Conservation (phyloP, 371 early-diverging fungal species). For the Mortierella sp. region DNA sequence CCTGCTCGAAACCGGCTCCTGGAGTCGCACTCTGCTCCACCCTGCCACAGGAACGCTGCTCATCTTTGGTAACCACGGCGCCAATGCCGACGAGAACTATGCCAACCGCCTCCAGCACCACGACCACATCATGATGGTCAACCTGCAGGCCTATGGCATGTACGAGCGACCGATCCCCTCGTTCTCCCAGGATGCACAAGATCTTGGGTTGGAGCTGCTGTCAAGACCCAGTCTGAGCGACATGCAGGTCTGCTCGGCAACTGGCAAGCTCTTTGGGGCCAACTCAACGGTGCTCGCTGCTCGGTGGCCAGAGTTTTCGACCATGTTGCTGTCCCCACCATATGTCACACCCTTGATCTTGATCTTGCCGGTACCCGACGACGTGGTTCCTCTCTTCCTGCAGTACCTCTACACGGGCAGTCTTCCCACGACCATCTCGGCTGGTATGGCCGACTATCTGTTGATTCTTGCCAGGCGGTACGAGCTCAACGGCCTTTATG, state of each 20-base stretch:
- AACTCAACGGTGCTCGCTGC: slow-evolving; percentile 49
- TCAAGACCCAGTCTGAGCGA: slow-evolving; percentile 22
- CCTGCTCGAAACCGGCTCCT: slow-evolving; percentile 60
- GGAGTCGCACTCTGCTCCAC: slow-evolving; percentile 66
- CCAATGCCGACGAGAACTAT: slow-evolving; percentile 64
- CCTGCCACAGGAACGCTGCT: slow-evolving; percentile 63
- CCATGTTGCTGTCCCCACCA: slow-evolving; percentile 46
- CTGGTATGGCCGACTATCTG: slow-evolving; percentile 42
- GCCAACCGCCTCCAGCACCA: slow-evolving; percentile 65
- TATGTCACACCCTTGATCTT: slow-evolving; percentile 52
- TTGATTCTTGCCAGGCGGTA: slow-evolving; percentile 48
- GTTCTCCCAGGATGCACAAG: slow-evolving; percentile 32
- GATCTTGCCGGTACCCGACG: slow-evolving; percentile 44
- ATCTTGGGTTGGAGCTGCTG: slow-evolving; percentile 42
- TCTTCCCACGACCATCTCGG: slow-evolving; percentile 21
- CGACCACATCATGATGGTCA: slow-evolving; percentile 61
- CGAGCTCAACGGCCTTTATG: slow-evolving; percentile 49
- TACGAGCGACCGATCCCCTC: slow-evolving; percentile 53
- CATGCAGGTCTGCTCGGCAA: slow-evolving; percentile 39
- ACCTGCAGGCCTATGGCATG: slow-evolving; percentile 64
- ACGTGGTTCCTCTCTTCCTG: slow-evolving; percentile 39
- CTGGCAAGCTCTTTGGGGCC: slow-evolving; percentile 38
- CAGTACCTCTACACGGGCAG: slow-evolving; percentile 53
- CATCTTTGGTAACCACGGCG: slow-evolving; percentile 64
- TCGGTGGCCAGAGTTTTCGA: slow-evolving; percentile 49